Percentiles rank a stretch among this genome's conserved stretches.
phyloP scores from a whole-genome alignment of 2,329 filamentous ascomycete genomes.

The Juglanconis juglandina region DNA sequence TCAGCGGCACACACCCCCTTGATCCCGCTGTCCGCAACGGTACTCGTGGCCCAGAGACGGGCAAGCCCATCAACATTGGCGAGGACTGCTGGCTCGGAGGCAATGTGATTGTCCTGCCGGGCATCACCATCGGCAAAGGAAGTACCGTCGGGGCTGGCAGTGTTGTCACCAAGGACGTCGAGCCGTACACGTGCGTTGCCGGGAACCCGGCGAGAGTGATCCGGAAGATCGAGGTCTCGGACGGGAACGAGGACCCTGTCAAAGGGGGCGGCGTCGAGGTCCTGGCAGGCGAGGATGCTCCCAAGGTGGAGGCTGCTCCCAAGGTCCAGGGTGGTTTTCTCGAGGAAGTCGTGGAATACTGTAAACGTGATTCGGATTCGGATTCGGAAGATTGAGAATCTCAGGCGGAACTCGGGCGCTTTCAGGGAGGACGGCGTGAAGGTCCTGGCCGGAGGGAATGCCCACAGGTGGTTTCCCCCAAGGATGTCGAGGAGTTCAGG shows the following conservation, averaged over 20 bases:
- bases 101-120: constrained; percentile 67
- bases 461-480: background rate
- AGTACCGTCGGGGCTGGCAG: constrained; percentile 74
- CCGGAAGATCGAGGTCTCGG: constrained; percentile 35
- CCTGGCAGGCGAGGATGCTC: constrained; percentile 11
- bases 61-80: constrained; percentile 69
- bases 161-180: constrained; percentile 77
- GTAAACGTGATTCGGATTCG: background rate
- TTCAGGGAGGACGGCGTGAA: no score
- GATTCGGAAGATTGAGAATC: background rate
- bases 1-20: constrained; percentile 70
- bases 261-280: background rate
- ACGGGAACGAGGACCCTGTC: background rate
- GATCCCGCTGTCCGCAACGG: constrained; percentile 74
- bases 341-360: background rate
- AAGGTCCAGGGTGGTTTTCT: background rate
- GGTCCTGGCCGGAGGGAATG: background rate
- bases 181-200: constrained; percentile 58
- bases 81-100: constrained; percentile 81
- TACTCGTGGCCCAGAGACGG: constrained; percentile 69
- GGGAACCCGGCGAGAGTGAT: constrained; percentile 66
- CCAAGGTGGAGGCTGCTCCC: constrained; percentile 8
- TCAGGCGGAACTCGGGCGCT: background rate
- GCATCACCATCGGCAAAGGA: constrained; percentile 74
- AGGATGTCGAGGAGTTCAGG: background rate